Base-by-base conservation (phyloP, 768 basidiomycete genomes). In the Leucocoprinus leucothites region DNA sequence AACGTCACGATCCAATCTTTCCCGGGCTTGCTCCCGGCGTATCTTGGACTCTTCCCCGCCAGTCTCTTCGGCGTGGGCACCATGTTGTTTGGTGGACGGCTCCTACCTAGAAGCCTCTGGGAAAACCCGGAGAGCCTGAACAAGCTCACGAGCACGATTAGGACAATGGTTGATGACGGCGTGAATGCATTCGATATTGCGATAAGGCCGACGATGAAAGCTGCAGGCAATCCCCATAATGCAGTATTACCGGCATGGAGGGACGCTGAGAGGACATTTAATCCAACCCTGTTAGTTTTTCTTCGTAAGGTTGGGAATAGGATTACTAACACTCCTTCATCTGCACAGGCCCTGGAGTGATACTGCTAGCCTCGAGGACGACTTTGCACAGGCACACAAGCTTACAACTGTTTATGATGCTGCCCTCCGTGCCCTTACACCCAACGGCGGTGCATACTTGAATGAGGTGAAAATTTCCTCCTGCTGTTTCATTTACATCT, bases 231-330 rank as follows among this genome's bases (percentile, higher is more conserved):
- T 28, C 59, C 59, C 9, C 26, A 57, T 34, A 63, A 63, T 24
- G 59, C 61, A 1, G 51, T 63, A 7, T 51, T 58, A 11, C 61
- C 61, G 28, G 57, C 59, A 2, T 63, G 57, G 53, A 56, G 61
- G 38, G 1, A 48, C 56, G 18, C 57, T 60, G 19, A 51, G 59
- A 19, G 36, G 59, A 21, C 51, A 51, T 41, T 38, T 53, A 5
- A 45, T 57, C 13, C 31, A 11, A 31, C 31, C 31, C 11, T 31
- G 31, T 31, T 28, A 3, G 2, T 19, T 6, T 13, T 24, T 38
- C 11, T 7, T 18, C 7, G 7, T 8, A 49, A 18, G 18, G 5
- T 4, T 1, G n/a, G 41, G 5, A 34, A 11, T 11, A 5, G 6
- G 31, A 11, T 31, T 9, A 24, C 13, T 55, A 8, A 48, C 18